phyloP scores from a whole-genome alignment of 352 stramenopile species.

The Halophytophthora batemanensis region DNA sequence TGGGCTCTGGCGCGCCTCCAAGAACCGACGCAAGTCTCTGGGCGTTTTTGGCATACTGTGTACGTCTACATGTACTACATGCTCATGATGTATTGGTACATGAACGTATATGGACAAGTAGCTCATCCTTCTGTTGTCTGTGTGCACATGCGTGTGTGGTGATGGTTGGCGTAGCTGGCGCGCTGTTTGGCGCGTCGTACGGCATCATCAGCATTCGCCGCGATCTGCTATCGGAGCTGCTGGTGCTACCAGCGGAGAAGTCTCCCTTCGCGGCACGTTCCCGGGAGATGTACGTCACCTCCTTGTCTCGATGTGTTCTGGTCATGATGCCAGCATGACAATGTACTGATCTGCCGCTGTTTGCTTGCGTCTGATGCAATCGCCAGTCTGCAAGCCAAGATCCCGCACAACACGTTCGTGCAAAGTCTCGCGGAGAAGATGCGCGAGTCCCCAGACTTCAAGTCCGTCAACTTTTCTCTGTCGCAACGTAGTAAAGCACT shows the following conservation, averaged over 20 bases:
- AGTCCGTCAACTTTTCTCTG: conserved; percentile 27
- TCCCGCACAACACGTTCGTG: conserved; percentile 48
- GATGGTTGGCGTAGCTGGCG: conserved; percentile 34
- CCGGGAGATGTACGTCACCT: conserved; percentile 38
- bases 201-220: conserved; percentile 67
- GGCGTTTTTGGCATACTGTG: conserved; percentile 39
- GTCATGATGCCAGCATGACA: background rate
- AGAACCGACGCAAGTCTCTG: conserved; percentile 32
- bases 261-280: conserved; percentile 61
- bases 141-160: background rate
- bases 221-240: conserved; percentile 63
- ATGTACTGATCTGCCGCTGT: conserved; percentile 1
- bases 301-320: conserved; percentile 1
- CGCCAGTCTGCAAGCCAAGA: conserved; percentile 36
- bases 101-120: background rate
- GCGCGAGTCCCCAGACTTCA: conserved; percentile 31
- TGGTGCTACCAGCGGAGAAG: conserved; percentile 59
- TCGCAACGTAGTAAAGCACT: background rate
- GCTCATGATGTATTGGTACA: background rate
- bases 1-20: conserved; percentile 41
- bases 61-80: conserved; percentile 20
- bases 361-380: background rate
- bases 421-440: conserved; percentile 55
- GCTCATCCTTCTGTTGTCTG: background rate
- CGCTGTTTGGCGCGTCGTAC: conserved; percentile 59